A percentile compares a stretch with the other conserved stretches of the same genome.
Conservation (phyloP, 2,329 filamentous ascomycete genomes). For the Beauveria medogensis region DNA sequence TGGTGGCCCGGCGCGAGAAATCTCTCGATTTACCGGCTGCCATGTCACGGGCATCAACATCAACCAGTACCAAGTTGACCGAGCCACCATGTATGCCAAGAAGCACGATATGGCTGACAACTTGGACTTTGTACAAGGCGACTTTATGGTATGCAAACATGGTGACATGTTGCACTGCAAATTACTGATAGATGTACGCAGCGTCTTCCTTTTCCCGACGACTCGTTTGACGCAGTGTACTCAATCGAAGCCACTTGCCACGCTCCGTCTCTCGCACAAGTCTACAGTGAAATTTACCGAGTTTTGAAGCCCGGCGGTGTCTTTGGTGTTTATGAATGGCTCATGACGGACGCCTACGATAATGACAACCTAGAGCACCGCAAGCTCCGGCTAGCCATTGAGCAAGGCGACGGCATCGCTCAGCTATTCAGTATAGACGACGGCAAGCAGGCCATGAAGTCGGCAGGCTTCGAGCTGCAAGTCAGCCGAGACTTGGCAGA, state of each 20-base stretch:
- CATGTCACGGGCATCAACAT: constrained; percentile 89
- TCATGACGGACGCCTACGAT: constrained; percentile 95
- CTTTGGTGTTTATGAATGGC: constrained; percentile 97
- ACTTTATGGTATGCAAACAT: constrained; percentile 65
- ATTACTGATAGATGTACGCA: constrained; percentile 23
- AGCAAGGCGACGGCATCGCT: constrained; percentile 91
- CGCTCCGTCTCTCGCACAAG: constrained; percentile 79
- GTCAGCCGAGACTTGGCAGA: constrained; percentile 81
- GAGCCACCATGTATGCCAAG: constrained; percentile 70
- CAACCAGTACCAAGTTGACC: constrained; percentile 94
- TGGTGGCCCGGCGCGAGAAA: constrained; percentile 86
- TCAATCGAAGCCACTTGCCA: constrained; percentile 97
- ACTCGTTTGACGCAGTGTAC: constrained; percentile 90
- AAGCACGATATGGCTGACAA: constrained; percentile 71
- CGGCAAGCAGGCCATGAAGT: constrained; percentile 72
- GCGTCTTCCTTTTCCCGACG: constrained; percentile 93
- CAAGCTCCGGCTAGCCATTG: constrained; percentile 86
- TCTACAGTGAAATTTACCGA: constrained; percentile 90
- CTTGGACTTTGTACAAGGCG: constrained; percentile 77
- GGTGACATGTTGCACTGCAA: neutral
- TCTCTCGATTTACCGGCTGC: constrained; percentile 81
- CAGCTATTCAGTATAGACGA: constrained; percentile 92
- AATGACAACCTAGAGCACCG: constrained; percentile 81
- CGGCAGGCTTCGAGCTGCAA: constrained; percentile 77
- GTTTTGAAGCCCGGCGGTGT: constrained; percentile 92